Percentiles rank a stretch among this genome's conserved stretches.
phyloP scores from a whole-genome alignment of 179 eudicot species.

The Vitellaria paradoxa region DNA sequence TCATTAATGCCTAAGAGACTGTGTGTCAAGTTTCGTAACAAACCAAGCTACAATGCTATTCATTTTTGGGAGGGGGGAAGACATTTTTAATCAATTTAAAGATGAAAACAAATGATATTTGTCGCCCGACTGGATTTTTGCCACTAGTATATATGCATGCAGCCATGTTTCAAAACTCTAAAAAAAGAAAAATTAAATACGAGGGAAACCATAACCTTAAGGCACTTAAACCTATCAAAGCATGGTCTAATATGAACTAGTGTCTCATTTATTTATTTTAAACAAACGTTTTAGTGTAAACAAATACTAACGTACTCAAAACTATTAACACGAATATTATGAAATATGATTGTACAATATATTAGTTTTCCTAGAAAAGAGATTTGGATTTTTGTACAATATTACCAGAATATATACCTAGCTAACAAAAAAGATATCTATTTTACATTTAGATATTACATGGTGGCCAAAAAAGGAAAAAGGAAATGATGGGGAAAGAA shows the following conservation, averaged over 20 bases:
- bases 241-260: background rate
- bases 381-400: background rate
- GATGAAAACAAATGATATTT: background rate
- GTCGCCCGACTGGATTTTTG: background rate
- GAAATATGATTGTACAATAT: background rate
- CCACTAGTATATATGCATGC: background rate
- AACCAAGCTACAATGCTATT: background rate
- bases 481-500: background rate
- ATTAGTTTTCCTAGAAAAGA: background rate
- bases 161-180: background rate
- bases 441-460: background rate
- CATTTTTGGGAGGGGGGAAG: background rate
- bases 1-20: no score
- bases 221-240: background rate
- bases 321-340: background rate
- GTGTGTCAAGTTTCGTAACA: no score
- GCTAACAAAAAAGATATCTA: background rate
- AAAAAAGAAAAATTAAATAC: background rate
- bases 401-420: conserved; percentile 1
- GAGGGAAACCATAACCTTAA: background rate
- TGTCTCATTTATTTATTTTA: background rate
- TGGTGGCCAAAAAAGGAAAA: background rate
- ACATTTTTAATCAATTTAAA: background rate
- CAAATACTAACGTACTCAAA: background rate
- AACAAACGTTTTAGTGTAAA: background rate